Base-by-base conservation (phyloP, 495 filamentous ascomycete genomes). In the Aspergillus haitiensis region DNA sequence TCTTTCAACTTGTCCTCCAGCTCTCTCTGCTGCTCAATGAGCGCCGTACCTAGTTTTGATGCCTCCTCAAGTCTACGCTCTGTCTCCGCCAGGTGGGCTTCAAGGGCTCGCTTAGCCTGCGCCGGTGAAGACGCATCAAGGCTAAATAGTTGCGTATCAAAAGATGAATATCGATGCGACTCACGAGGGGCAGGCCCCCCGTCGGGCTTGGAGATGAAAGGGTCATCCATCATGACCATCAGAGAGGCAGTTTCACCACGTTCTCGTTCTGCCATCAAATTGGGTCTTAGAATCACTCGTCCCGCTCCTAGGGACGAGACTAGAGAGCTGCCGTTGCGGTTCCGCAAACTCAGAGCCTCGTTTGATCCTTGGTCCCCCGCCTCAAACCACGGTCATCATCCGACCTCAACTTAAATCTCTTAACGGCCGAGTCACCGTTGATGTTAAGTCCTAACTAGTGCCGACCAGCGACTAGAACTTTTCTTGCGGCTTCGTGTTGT, bases 71-170 rank as follows among this genome's bases (percentile, higher is more conserved):
- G 86, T 59, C 93, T 82, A 54, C 92, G 87, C 59, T 95, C 90
- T 0, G 93, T 96, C 70, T 98, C 95, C 31, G 86, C 84, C 37
- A 98, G 79, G 72, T 97, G 95, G 45, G 92, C 92, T 74, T 97
- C 88, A 34, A 98, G 80, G 35, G 92, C 91, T 51, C 88, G 87
- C 70, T 89, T 94, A 6, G 91, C 88, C 65, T 97, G 92, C 35
- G 86, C 84, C 36, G 93, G 91, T 0, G 94, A 96, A 40, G 80
- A 80, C 33, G 84, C 81, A 66, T 88, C 88, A n/a, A 94, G 74
- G 37, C 86, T 86, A 65, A 96, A 90, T 27, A 92, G 73, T 53
- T 92, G 85, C 7, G 81, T 83, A 66, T 95, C 90, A 67, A 94
- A 93, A 47, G 85, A 79, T 27, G 90, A 89, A 69, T 88, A 91